Base-by-base conservation (phyloP, 257 asterid genomes). In the Solanum medicagineum region DNA sequence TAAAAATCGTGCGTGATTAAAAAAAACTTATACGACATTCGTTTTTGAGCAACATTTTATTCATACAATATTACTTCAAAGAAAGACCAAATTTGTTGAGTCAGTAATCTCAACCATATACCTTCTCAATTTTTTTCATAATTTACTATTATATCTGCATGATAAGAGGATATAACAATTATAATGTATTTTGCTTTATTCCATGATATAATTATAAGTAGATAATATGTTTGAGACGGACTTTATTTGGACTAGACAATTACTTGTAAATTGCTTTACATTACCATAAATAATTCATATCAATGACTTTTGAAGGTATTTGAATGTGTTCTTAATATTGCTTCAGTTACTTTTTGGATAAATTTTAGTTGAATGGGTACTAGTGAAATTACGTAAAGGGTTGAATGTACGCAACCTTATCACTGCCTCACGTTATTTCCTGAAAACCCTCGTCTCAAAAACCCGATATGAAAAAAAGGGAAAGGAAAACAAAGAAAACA, bases 381-480 rank as follows among this genome's bases (percentile, higher is more conserved):
- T 0, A 32, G 36, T 32, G 4, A 0, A 0, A 0, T 32, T 4
- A n/a, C 3, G 4, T 0, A 4, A 0, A 32, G 36, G 36, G 0
- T 32, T 2, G 36, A 3, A 32, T 3, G 36, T 3, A 32, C 36
- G 36, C 36, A 32, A 32, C 36, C 4, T 32, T 32, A 29, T 0
- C 32, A 29, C 3, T 29, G 2, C 3, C 32, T 29, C 32, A 29
- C 3, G 3, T 29, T 29, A 3, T 29, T 29, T 29, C 0, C 0
- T 2, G 3, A 0, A 3, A 32, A 32, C 4, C 36, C 4, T 32
- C 36, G 0, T 3, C 36, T 32, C 36, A 32, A 32, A 29, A 29
- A 29, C 2, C 3, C 32, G 4, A 32, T 32, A 32, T 3, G 4
- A 32, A 2, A 32, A 32, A 32, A 32, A 32, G 4, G 36, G 32